Conservation (phyloP, 768 basidiomycete species). For the Panus rudis region DNA sequence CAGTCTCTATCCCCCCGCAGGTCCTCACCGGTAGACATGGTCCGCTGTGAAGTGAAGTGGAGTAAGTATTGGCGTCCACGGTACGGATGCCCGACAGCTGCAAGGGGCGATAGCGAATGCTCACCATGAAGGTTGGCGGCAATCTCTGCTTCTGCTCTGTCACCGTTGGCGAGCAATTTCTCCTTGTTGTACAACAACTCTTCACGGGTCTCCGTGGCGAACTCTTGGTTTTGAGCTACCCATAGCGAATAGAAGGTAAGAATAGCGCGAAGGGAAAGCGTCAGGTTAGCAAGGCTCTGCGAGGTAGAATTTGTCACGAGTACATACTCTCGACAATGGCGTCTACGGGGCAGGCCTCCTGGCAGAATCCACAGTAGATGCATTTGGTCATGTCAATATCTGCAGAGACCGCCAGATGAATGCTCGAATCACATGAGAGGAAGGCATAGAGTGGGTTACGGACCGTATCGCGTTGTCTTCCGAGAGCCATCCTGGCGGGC, state of each 20-base stretch:
- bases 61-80: conserved; percentile 15
- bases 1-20: neutral
- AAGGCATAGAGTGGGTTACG: conserved; percentile 18
- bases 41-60: conserved; percentile 55
- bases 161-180: conserved; percentile 93
- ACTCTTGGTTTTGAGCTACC: conserved; percentile 94
- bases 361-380: conserved; percentile 99
- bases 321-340: conserved; percentile 96
- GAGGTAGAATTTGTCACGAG: conserved; percentile 5
- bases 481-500: conserved; percentile 91
- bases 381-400: conserved; percentile 99
- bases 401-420: conserved; percentile 24
- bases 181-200: conserved; percentile 99
- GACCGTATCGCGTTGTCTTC: conserved; percentile 96
- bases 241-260: neutral
- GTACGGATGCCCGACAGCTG: conserved; percentile 10
- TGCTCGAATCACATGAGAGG: neutral
- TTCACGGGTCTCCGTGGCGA: conserved; percentile 95
- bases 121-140: conserved; percentile 85
- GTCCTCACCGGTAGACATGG: conserved; percentile 72
- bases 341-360: conserved; percentile 98
- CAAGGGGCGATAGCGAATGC: conserved; percentile 6
- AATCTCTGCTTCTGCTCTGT: conserved; percentile 94
- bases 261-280: neutral
- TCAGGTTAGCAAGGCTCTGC: neutral